Conservation (phyloP, 805 yeast species). For the Hermanozyma aechmeae region DNA sequence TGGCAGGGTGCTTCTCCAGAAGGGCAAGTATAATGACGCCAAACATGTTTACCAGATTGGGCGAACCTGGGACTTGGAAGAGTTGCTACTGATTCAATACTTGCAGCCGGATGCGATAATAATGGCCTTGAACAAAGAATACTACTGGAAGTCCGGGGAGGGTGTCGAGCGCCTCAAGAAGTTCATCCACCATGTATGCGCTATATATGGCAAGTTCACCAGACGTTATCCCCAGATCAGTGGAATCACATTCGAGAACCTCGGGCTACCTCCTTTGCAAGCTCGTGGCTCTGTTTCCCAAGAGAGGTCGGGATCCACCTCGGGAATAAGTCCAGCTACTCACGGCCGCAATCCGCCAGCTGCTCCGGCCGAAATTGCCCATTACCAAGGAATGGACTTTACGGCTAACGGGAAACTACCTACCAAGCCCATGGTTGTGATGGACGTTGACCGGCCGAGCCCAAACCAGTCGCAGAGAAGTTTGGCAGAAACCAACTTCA, state of each 20-base stretch:
- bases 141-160: constrained; percentile 59
- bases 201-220: constrained; percentile 21
- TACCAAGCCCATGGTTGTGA: constrained; percentile 30
- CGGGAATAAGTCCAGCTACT: too few relatives aligned
- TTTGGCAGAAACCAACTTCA: too few relatives aligned
- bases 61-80: constrained; percentile 82
- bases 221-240: constrained; percentile 28
- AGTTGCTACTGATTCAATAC: constrained; percentile 47
- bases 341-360: background rate
- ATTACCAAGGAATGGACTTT: constrained; percentile 29
- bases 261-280: constrained; percentile 20
- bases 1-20: constrained; percentile 68
- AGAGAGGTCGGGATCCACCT: background rate
- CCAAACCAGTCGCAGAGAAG: too few relatives aligned
- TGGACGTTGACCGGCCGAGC: constrained; percentile 18
- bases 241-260: constrained; percentile 24
- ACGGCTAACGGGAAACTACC: constrained; percentile 35
- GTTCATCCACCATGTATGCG: constrained; percentile 24
- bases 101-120: constrained; percentile 48
- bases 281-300: constrained; percentile 7
- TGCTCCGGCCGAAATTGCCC: background rate
- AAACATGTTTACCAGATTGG: constrained; percentile 81
- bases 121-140: constrained; percentile 60
- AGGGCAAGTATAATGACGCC: constrained; percentile 65
- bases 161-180: constrained; percentile 24